Evolutionary conservation across 2,329 filamentous ascomycete species (phyloP).

Genomic region (Gnomoniopsis sp.): DNA sequence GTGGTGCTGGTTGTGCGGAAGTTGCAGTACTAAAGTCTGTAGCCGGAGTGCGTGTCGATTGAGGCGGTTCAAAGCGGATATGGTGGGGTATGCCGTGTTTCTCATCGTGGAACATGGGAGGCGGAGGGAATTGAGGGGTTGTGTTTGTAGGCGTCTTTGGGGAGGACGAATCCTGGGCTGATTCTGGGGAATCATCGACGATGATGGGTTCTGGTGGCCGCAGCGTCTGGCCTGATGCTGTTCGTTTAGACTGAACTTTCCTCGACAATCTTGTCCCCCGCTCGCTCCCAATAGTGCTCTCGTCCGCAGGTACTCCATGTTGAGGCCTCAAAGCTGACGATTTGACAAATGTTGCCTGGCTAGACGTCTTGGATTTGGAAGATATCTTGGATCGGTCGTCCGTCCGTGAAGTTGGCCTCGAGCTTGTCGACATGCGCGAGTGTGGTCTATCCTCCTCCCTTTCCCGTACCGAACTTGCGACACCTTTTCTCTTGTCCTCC

Average conservation of each 20-base stretch:
- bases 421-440: conserved; percentile 35
- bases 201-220: conserved; percentile 35
- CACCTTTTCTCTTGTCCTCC: conserved; percentile 37
- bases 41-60: conserved; percentile 35
- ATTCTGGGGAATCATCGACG: conserved; percentile 48
- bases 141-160: conserved; percentile 58
- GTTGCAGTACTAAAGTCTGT: conserved; percentile 38
- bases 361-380: conserved; percentile 53
- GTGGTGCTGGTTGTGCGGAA: conserved; percentile 45
- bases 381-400: conserved; percentile 53
- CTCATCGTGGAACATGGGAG: conserved; percentile 37
- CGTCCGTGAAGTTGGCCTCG: conserved; percentile 35
- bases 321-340: conserved; percentile 25
- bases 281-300: conserved; percentile 18
- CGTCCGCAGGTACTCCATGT: conserved; percentile 17
- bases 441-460: conserved; percentile 30
- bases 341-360: conserved; percentile 53
- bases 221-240: conserved; percentile 29
- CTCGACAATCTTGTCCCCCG: conserved; percentile 4
- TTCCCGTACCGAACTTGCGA: conserved; percentile 27
- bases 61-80: conserved; percentile 34
- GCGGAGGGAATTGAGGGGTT: conserved; percentile 45
- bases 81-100: conserved; percentile 34
- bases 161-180: conserved; percentile 48
- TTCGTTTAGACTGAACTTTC: conserved; percentile 27